These are phyloP conservation scores for Ocimum tenuiflorum DNA, from an alignment of 257 asterid genomes.

Conservation along the genomic window DNA sequence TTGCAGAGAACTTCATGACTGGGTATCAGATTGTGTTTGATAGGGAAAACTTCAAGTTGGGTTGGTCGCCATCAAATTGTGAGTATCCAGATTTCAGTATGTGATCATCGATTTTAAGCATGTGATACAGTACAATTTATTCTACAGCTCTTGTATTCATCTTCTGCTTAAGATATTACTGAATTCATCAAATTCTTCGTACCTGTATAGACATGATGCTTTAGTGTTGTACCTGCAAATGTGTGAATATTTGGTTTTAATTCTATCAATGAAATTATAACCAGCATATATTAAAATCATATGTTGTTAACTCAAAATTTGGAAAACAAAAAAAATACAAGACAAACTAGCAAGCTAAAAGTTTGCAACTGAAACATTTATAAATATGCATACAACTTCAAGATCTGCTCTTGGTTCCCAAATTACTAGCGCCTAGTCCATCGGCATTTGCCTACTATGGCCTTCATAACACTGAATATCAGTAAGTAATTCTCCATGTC, in stretches of 20 bases:
- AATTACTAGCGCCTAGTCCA: background rate
- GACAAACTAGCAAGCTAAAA: no score
- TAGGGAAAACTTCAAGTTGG: slow-evolving; percentile 63
- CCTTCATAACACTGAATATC: background rate
- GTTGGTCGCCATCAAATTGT: slow-evolving; percentile 76
- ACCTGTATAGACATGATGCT: background rate
- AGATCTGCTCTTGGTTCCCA: background rate
- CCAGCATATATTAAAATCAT: background rate
- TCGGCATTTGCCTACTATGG: background rate
- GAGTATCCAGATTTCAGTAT: slow-evolving; percentile 30
- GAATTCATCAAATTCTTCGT: slow-evolving; percentile 6
- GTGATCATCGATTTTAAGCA: slow-evolving; percentile 12
- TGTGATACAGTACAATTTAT: background rate
- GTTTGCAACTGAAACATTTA: background rate
- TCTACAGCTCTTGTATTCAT: slow-evolving; percentile 4
- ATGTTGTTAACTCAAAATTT: background rate
- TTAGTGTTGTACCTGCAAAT: background rate
- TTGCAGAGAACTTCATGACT: slow-evolving; percentile 86
- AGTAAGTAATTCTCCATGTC: background rate
- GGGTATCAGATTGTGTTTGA: slow-evolving; percentile 77
- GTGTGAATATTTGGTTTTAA: background rate
- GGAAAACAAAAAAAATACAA: no score
- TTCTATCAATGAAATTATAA: background rate
- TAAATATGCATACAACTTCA: background rate
- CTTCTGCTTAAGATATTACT: slow-evolving; percentile 7